Base-by-base conservation (phyloP, 495 filamentous ascomycete species). In the Terfezia boudieri region DNA sequence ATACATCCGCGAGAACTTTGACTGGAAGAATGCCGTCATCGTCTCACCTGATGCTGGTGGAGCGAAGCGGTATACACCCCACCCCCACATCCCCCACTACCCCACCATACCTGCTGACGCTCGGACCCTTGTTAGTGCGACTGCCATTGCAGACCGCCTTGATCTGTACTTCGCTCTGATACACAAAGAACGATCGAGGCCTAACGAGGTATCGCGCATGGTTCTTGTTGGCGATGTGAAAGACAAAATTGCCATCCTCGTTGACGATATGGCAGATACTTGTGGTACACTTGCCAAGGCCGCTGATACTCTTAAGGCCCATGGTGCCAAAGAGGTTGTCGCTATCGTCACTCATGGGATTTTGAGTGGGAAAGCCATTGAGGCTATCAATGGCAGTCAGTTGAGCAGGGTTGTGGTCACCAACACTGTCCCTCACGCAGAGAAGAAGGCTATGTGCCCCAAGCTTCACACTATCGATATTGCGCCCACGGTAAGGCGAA, bases 301-400 rank as follows among this genome's bases (percentile, higher is more conserved):
- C 14, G 89, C 90, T 48, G 79, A 88, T 37, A 89, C 86, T 0
- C 81, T 94, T 49, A 87, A 88, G 70, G 76, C 86, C 59, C 83
- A 96, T 68, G 84, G 86, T 50, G 90, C 90, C 0, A 76, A 76
- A 57, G 79, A 89, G 61, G 86, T 89, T 52, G 80, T 94, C 53
- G 90, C 92, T 36, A 86, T 98, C 54, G 92, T 96, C 52, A 95
- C 90, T 2, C 90, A 96, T 67, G 90, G 88, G 36, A 95, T 96
- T 56, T 71, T 98, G 36, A 88, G 82, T 56, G 90, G 90, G 4
- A 83, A 85, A 60, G 90, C 90, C 35, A 89, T 93, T 54, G 82
- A 89, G 67, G 87, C 78, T 41, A 72, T 98, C 56, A 95, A 96
- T 67, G 76, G 75, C 58, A 93, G 86, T 65, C 72, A 75, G 58